Evolutionary conservation across 2,329 filamentous ascomycete species (phyloP).

Genomic region (Dichotomopilus funicola): DNA sequence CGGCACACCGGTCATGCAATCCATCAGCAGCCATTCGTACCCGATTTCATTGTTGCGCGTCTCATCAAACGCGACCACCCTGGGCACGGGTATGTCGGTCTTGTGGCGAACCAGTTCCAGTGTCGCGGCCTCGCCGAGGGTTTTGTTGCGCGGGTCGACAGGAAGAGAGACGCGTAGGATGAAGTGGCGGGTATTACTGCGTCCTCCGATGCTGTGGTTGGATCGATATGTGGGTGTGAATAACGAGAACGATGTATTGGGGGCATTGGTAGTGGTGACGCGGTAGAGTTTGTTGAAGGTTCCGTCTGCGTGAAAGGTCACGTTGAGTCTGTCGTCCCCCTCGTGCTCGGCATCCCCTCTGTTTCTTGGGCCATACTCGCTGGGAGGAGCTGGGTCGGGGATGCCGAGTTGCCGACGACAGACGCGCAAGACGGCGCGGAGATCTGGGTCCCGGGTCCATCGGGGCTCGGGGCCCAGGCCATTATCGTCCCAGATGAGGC

Average conservation of each 20-base stretch:
- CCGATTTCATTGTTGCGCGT: conserved; percentile 29
- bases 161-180: conserved; percentile 27
- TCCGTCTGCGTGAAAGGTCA: conserved; percentile 24
- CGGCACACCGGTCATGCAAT: conserved; percentile 24
- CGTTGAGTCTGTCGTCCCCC: conserved; percentile 17
- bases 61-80: conserved; percentile 30
- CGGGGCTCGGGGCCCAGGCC: conserved; percentile 20
- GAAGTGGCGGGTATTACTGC: conserved; percentile 2
- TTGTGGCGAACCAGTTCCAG: conserved; percentile 27
- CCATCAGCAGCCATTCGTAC: conserved; percentile 37
- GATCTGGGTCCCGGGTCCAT: conserved; percentile 26
- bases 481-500: conserved; percentile 22
- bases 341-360: neutral
- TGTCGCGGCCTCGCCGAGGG: conserved; percentile 31
- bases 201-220: too few relatives aligned
- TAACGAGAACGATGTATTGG: too few relatives aligned
- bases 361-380: too few relatives aligned
- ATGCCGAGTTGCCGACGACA: conserved; percentile 24
- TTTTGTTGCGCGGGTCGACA: conserved; percentile 26
- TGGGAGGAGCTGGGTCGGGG: neutral
- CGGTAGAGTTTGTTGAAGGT: conserved; percentile 30
- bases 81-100: conserved; percentile 31
- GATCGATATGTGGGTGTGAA: too few relatives aligned
- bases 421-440: conserved; percentile 22
- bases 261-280: conserved; percentile 9